Base-by-base conservation (phyloP, 106 monocot genomes). In the Platanthera zijinensis region DNA sequence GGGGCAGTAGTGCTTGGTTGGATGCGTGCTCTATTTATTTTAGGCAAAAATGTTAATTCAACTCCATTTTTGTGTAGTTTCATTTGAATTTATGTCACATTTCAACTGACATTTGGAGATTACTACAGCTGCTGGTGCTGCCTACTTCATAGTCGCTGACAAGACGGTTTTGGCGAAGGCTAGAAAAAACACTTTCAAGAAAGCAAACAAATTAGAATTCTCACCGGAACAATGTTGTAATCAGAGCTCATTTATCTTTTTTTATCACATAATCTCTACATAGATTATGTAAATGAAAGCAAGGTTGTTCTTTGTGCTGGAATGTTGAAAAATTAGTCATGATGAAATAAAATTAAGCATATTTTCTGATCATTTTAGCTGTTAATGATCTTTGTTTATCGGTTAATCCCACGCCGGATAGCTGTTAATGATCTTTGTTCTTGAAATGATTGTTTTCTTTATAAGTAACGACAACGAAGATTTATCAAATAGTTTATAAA, bases 81-180 rank as follows among this genome's bases (percentile, higher is more conserved):
- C 11, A 19, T 8, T 21, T 61, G 1, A 7, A 61, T 61, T 61
- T 21, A 61, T 61, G 8, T 61, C 8, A 25, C 59, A 61, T 8
- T 30, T 67, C 67, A 67, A 0, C 1, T 39, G 0, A 39, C 39
- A 39, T 39, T 39, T 39, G 12, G 39, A 12, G 9, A 39, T 25
- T 25, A 12, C 5, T 83, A 70, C 89, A n/a, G n/a, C n/a, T n/a
- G n/a, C n/a, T n/a, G n/a, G n/a, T n/a, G n/a, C n/a, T n/a, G n/a
- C n/a, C n/a, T n/a, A n/a, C n/a, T n/a, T n/a, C n/a, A n/a, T n/a
- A n/a, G n/a, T n/a, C n/a, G n/a, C n/a, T n/a, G n/a, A n/a, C n/a
- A 95, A 87, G 89, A 95, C 89, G 0, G 84, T 95, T 52, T 73
- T 95, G 77, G 89, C 89, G 2, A 80, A 87, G 19, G 95, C 95